These are phyloP conservation scores for Pezicula carpinea DNA, from an alignment of 2,329 filamentous ascomycete species.

Conservation along the genomic window DNA sequence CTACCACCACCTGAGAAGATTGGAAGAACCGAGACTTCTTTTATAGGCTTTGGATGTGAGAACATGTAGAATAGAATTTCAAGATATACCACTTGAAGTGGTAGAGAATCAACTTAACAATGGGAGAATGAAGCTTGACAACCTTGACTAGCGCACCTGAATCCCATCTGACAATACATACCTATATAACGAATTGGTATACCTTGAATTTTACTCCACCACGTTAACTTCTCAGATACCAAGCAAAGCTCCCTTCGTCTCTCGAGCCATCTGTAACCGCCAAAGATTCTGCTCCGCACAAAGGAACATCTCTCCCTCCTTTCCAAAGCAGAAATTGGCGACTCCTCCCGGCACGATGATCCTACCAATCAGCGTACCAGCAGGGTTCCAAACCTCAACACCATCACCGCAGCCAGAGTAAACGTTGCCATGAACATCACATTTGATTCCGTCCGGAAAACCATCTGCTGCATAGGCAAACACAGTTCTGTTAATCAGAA, in stretches of 20 bases:
- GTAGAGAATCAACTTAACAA: too few species aligned
- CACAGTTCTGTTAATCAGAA: conserved; percentile 43
- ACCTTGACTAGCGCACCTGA: too few species aligned
- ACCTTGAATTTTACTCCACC: too few species aligned
- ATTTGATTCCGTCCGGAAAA: conserved; percentile 43
- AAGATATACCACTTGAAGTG: too few species aligned
- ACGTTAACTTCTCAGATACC: conserved; percentile 27
- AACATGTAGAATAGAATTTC: too few species aligned
- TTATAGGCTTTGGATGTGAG: too few species aligned
- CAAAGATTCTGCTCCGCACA: conserved; percentile 43
- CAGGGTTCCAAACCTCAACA: conserved; percentile 43
- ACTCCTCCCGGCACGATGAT: conserved; percentile 37
- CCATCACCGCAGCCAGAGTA: conserved; percentile 45
- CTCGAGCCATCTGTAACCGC: conserved; percentile 31
- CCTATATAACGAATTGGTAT: too few species aligned
- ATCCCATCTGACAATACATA: too few species aligned
- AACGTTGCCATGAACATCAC: conserved; percentile 50
- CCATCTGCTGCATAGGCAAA: conserved; percentile 46
- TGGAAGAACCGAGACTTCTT: too few species aligned
- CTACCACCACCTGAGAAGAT: too few species aligned
- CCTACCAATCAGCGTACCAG: conserved; percentile 39
- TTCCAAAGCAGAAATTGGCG: conserved; percentile 45
- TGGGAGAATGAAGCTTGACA: too few species aligned
- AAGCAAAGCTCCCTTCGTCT: conserved; percentile 27
- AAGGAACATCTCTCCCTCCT: conserved; percentile 38